Percentiles rank a stretch among this genome's conserved stretches.
These are phyloP conservation scores for Prunella vulgaris DNA, from an alignment of 257 asterid genomes.

Conservation along the genomic window DNA sequence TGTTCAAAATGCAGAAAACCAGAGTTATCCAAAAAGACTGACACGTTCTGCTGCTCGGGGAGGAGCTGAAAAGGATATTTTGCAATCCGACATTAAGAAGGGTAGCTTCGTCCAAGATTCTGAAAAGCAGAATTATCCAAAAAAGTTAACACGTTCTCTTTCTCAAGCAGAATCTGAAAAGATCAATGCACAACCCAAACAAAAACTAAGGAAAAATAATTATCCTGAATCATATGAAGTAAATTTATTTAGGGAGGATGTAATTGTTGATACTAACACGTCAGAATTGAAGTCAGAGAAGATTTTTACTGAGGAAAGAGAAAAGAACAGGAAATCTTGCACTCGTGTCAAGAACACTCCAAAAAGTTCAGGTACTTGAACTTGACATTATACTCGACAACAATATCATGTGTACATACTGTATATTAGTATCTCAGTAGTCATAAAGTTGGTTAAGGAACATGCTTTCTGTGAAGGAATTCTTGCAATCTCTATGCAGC, in stretches of 20 bases:
- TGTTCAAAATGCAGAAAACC: conserved; percentile 16
- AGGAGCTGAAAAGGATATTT: conserved; percentile 13
- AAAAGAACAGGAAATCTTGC: not conserved
- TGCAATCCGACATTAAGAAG: not conserved
- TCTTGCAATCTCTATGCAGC: not conserved
- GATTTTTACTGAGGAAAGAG: conserved; percentile 16
- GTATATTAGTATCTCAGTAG: not conserved
- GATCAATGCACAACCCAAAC: conserved; percentile 15
- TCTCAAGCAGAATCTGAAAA: conserved; percentile 21
- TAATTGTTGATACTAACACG: not conserved
- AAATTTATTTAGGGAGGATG: not conserved
- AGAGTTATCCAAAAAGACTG: conserved; percentile 23
- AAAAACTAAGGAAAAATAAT: conserved; percentile 16
- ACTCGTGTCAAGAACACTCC: conserved; percentile 24
- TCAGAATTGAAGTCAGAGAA: not conserved
- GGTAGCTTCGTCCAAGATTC: not conserved
- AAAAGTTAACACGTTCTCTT: conserved; percentile 38
- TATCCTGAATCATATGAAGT: conserved; percentile 12
- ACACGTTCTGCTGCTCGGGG: conserved; percentile 34
- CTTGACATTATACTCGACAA: not conserved
- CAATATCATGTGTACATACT: not conserved
- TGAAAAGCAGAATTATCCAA: conserved; percentile 19
- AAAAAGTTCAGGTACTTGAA: conserved; percentile 34
- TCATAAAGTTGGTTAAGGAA: conserved; percentile 1
- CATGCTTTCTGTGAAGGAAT: not conserved